phyloP scores from a whole-genome alignment of 345 rosid species.

The Salix exigua region DNA sequence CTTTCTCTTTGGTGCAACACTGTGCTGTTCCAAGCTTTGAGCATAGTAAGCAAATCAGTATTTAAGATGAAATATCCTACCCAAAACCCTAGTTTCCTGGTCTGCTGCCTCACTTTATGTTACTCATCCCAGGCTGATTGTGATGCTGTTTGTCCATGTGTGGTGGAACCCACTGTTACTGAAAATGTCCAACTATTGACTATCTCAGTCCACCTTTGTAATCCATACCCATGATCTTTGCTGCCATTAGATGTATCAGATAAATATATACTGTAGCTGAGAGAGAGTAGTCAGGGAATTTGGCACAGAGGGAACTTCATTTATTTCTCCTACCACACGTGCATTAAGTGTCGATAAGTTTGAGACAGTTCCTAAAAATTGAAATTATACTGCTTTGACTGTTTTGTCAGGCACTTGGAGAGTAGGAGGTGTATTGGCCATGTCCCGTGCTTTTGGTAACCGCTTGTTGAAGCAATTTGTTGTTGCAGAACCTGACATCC shows the following conservation, averaged over 20 bases:
- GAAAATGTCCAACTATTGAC: background rate
- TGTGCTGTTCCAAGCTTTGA: background rate
- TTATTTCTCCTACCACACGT: background rate
- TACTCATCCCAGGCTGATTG: background rate
- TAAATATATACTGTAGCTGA: background rate
- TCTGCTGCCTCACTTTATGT: background rate
- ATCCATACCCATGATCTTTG: background rate
- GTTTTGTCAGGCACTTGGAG: slow-evolving; percentile 86
- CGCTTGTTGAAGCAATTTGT: slow-evolving; percentile 97
- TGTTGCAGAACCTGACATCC: slow-evolving; percentile 98
- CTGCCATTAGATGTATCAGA: background rate
- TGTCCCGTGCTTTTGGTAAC: slow-evolving; percentile 99
- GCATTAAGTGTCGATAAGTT: background rate
- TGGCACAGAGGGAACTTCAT: background rate
- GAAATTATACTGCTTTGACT: slow-evolving; percentile 6
- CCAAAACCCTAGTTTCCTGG: background rate
- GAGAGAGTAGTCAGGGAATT: background rate
- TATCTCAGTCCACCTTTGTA: background rate
- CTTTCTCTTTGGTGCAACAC: background rate
- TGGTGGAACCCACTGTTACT: background rate
- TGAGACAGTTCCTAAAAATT: background rate
- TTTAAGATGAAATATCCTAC: background rate
- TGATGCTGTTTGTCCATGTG: background rate
- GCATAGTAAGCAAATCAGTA: background rate
- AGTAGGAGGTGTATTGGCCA: slow-evolving; percentile 98